Base-by-base conservation (phyloP, 2,329 filamentous ascomycete genomes). In the Curvularia eragrostidis region DNA sequence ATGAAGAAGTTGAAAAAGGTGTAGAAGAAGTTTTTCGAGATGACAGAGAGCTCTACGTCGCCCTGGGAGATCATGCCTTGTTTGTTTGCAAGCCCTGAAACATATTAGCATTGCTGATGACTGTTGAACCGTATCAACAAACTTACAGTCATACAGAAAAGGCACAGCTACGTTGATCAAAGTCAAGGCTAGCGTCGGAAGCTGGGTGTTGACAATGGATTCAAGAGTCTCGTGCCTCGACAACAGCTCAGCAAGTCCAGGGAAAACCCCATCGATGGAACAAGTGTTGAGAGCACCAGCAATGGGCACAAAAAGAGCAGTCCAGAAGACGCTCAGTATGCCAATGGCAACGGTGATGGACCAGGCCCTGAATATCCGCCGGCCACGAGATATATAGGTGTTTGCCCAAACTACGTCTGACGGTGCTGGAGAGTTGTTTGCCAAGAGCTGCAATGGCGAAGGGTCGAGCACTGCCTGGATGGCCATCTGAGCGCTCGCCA, bases 11-110 rank as follows among this genome's bases (percentile, higher is more conserved):
- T 99, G 85, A 99, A 98, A 78, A 99, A 99, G 9, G 91, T 93
- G 75, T 99, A 99, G 83, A 98, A 97, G 80, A 98, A 99, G 77
- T 98, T 99, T 80, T 99, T 99, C 52, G 92, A 97, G 64, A 99
- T 94, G 43, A 96, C 84, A 0, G 95, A 98, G 6, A 99, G 83
- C 76, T 98, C 95, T 21, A 99, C 89, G 61, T 99, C 95, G 43
- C 92, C 92, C 67, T 93, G 91, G 0, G 95, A 98, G 50, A 97
- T 91, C 88, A 96, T 96, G 48, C 95, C 95, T 80, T 99, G 95
- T 51, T 87, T 85, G 74, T 93, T 93, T 2, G 94, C 92, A 10
- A 99, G 85, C 81, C 82, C 83, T 85, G 26, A 3, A 10, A 30
- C 12, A 15, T 6, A 36, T 63, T 38, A 61, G 52, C 62, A 46